These are phyloP conservation scores for Neofusicoccum ribis DNA, from an alignment of 2,329 filamentous ascomycete genomes.

Conservation along the genomic window DNA sequence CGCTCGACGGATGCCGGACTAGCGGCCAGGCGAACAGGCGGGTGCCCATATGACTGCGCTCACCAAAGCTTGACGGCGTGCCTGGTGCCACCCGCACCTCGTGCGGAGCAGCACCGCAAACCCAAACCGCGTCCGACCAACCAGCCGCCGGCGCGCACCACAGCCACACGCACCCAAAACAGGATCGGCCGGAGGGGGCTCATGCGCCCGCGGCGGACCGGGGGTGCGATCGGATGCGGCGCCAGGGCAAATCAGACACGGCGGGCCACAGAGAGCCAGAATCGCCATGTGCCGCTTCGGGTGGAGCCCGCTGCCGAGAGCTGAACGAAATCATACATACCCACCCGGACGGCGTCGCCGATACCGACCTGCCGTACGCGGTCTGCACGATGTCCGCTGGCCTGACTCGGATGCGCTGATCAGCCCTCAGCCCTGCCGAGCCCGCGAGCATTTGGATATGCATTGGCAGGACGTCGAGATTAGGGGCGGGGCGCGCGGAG, in stretches of 20 bases:
- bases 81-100: slow-evolving; percentile 1
- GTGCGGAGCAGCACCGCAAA: neutral
- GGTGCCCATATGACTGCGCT: neutral
- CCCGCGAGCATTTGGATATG: neutral
- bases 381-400: neutral
- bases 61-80: neutral
- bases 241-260: too few relatives aligned
- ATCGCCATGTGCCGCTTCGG: too few relatives aligned
- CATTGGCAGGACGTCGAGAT: slow-evolving; percentile 15
- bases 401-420: neutral
- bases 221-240: too few relatives aligned
- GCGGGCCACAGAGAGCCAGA: neutral
- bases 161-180: neutral
- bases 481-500: neutral
- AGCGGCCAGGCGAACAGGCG: too few relatives aligned
- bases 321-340: too few relatives aligned
- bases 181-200: slow-evolving; percentile 8
- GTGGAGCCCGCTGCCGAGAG: too few relatives aligned
- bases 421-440: neutral
- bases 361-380: slow-evolving; percentile 11
- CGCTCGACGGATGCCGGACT: too few relatives aligned
- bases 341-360: neutral
- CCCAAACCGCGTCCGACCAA: neutral
- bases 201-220: neutral
- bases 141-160: neutral